Evolutionary conservation across 495 filamentous ascomycete genomes (phyloP).

Genomic region (Annulohypoxylon stygium): DNA sequence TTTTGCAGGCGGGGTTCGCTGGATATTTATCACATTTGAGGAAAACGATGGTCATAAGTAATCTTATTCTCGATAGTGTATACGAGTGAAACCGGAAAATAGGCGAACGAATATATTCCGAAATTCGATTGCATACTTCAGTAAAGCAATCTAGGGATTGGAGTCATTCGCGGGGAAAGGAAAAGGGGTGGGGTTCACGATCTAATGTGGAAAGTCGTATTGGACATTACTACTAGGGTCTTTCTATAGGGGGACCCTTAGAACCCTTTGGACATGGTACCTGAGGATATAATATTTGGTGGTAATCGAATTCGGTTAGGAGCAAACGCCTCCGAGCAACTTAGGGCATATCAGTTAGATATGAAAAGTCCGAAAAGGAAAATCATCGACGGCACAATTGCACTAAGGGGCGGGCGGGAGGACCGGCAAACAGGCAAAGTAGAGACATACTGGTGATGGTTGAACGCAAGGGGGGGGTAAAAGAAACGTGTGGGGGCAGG

Average conservation of each 20-base stretch:
- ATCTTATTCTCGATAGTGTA: constrained; percentile 7
- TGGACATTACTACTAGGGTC: constrained; percentile 37
- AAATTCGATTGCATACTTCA: constrained; percentile 14
- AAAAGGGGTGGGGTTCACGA: constrained; percentile 18
- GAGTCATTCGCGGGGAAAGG: constrained; percentile 33
- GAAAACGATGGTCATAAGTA: constrained; percentile 34
- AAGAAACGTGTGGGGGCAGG: constrained; percentile 25
- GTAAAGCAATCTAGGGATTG: constrained; percentile 18
- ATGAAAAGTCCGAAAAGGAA: constrained; percentile 30
- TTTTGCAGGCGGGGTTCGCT: constrained; percentile 21
- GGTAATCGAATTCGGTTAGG: constrained; percentile 40
- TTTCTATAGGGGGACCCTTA: background rate
- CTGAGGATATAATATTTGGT: constrained; percentile 36
- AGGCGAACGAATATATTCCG: constrained; percentile 20
- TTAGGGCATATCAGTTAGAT: constrained; percentile 18
- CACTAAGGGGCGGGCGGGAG: constrained; percentile 29
- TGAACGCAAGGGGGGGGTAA: constrained; percentile 24
- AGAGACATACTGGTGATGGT: constrained; percentile 25
- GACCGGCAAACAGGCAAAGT: constrained; percentile 37
- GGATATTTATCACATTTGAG: constrained; percentile 28
- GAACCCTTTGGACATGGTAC: constrained; percentile 37
- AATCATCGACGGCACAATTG: constrained; percentile 30
- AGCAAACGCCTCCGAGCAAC: constrained; percentile 35
- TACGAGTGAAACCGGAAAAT: constrained; percentile 5
- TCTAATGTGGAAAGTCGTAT: constrained; percentile 41